Evolutionary conservation across 495 filamentous ascomycete species (phyloP), one percentile per base, ranked within the genome.

Genomic region (Penicillium dipodomyicola): DNA sequence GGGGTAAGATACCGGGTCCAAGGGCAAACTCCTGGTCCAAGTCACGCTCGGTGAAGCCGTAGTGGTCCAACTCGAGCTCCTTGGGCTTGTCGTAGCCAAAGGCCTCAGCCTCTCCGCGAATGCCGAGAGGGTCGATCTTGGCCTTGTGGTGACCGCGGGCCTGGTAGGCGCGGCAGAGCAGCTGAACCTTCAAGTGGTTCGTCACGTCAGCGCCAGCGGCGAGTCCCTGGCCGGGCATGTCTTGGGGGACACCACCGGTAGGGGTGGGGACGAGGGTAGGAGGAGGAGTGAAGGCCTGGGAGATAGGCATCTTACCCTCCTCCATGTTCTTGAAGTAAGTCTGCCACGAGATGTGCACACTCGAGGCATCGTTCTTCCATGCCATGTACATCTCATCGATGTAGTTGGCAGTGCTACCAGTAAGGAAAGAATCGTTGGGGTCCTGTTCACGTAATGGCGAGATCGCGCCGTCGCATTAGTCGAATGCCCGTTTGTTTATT

Each of bases 281-380:
- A 29, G 94, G 94, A 52, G 95, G 91, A 62, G 89, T 90, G 81
- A 98, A 98, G 61, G 94, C 94, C 72, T 95, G 88, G 48, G 92
- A 93, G 72, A 93, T 90, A 65, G 91, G 94, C 88, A 97, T 97
- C 63, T 93, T 90, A 72, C 95, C 94, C 56, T 84, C 87, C 77
- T 98, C 94, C 91, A 98, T 96, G 76, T 98, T 98, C 71, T 84
- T 87, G 83, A 98, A 98, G 84, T 98, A 98, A 62, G 93, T 88
- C 78, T 97, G 94, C 94, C 94, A 98, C 70, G 94, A 98, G 65
- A 96, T 81, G 76, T 98, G 94, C 43, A 98, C 94, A 73, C 89
- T 95, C 61, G 84, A 82, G 19, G 95, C 91, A 65, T 98, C 91
- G 58, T 87, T 81, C 78, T 93, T 96, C 94, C 94, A 98, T 64